phyloP scores from a whole-genome alignment of 2,329 filamentous ascomycete genomes.

The Camillea tinctor region DNA sequence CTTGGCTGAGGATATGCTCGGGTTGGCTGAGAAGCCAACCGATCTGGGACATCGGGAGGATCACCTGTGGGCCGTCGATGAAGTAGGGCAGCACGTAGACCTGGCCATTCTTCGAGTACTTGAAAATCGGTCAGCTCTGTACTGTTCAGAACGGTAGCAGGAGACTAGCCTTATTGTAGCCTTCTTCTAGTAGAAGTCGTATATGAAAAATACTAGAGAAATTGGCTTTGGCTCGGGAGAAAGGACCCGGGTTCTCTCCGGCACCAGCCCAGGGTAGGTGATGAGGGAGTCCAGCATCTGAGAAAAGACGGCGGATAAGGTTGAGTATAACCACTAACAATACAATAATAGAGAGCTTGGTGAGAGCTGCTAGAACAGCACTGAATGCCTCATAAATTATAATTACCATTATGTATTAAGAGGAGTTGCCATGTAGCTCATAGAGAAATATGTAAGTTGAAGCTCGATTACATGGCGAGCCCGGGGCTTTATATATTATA shows the following conservation, averaged over 20 bases:
- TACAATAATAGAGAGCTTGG: conserved; percentile 2
- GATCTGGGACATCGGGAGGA: conserved; percentile 34
- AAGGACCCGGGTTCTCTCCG: conserved; percentile 2
- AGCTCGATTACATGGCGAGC: no score
- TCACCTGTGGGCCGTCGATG: conserved; percentile 34
- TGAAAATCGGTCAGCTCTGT: not conserved
- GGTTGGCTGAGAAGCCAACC: conserved; percentile 34
- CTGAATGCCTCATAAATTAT: not conserved
- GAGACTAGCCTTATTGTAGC: conserved; percentile 27
- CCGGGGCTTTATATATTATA: no score
- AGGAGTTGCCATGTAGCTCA: no score
- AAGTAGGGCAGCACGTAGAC: conserved; percentile 33
- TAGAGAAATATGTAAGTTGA: no score
- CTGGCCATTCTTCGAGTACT: conserved; percentile 32
- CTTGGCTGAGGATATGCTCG: conserved; percentile 34
- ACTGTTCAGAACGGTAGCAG: not conserved
- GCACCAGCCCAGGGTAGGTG: conserved; percentile 30
- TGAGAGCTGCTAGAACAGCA: conserved; percentile 1
- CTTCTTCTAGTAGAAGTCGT: conserved; percentile 28
- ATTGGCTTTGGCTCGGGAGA: conserved; percentile 27
- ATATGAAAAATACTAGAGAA: conserved; percentile 27
- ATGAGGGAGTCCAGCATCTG: conserved; percentile 21
- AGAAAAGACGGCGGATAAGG: conserved; percentile 27
- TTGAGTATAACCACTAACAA: conserved; percentile 17
- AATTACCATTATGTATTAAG: conserved; percentile 7